phyloP scores from a whole-genome alignment of 192 early-diverging fungal species.

The Diversispora eburnea region DNA sequence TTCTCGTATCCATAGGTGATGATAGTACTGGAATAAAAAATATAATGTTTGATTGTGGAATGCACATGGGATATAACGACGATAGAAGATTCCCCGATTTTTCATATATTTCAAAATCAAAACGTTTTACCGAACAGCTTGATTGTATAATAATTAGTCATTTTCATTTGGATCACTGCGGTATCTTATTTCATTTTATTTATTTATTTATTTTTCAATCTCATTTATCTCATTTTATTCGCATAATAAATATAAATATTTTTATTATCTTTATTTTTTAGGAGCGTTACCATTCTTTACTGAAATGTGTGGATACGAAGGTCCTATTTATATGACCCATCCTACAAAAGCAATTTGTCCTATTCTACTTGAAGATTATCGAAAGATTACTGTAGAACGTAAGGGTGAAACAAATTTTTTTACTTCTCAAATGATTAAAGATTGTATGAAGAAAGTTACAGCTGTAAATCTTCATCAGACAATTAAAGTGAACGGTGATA shows the following conservation, averaged over 20 bases:
- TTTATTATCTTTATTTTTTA: neutral
- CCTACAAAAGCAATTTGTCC: slow-evolving; percentile 96
- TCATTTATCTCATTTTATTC: neutral
- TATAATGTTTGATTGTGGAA: slow-evolving; percentile 91
- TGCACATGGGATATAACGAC: slow-evolving; percentile 95
- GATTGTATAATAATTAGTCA: slow-evolving; percentile 95
- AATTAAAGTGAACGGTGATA: slow-evolving; percentile 65
- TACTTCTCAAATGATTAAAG: slow-evolving; percentile 80
- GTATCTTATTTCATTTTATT: slow-evolving; percentile 28
- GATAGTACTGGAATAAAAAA: slow-evolving; percentile 49
- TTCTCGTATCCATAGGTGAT: slow-evolving; percentile 71
- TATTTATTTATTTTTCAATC: neutral
- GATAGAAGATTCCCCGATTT: slow-evolving; percentile 94
- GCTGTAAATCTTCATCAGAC: slow-evolving; percentile 83
- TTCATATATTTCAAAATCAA: slow-evolving; percentile 79
- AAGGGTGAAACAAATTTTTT: slow-evolving; percentile 91
- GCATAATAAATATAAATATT: neutral
- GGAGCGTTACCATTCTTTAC: slow-evolving; percentile 89
- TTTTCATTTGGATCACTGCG: slow-evolving; percentile 99
- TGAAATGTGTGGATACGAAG: slow-evolving; percentile 90
- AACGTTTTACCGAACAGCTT: slow-evolving; percentile 74
- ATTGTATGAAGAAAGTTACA: slow-evolving; percentile 94
- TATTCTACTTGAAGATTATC: slow-evolving; percentile 89
- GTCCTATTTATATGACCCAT: slow-evolving; percentile 97
- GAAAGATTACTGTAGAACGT: slow-evolving; percentile 85